Base-by-base conservation (phyloP, 2,329 filamentous ascomycete species). In the Didymella segeticola region DNA sequence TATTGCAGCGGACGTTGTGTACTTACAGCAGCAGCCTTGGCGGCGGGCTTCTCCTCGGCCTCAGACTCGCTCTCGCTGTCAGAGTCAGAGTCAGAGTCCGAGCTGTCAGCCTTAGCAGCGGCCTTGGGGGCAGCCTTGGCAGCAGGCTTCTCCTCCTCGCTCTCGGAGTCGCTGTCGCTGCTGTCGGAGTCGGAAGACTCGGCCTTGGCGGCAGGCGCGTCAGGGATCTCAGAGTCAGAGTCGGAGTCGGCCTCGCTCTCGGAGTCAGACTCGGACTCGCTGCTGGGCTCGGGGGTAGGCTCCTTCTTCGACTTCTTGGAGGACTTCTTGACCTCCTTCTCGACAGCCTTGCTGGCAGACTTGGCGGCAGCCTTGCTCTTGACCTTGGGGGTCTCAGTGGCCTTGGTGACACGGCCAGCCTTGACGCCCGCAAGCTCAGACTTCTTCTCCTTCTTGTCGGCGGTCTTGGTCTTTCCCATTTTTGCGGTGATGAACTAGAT, bases 301-400 rank as follows among this genome's bases (percentile, higher is more conserved):
- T 72, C 77, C 73, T 79, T 77, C 74, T 79, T 77, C 54, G 70
- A 70, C 75, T 82, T 82, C 78, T 80, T 80, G 56, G 63, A 64
- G 50, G 70, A 71, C 75, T 82, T 82, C 78, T 80, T 80, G 52
- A 63, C 63, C 73, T 79, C 79, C 73, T 82, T 82, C 64, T 71
- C 71, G 47, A 78, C 67, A 53, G 67, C 61, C 45, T 63, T 60
- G 48, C 65, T 68, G 46, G 64, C 68, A 47, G 72, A 64, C 82
- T 89, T 89, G 66, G 86, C 86, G 52, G 84, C 72, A 61, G 86
- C 81, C 82, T 89, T 89, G 67, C 85, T 82, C 80, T 89, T 89
- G 57, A 81, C 77, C 78, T 86, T 88, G 71, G 86, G 77, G 61
- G 82, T 83, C 74, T 88, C 82, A 57, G 84, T 80, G 47, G 86